Evolutionary conservation across 2,329 filamentous ascomycete genomes (phyloP), one percentile per base, ranked within the genome.

Genomic region (Microthyrium microscopicum): DNA sequence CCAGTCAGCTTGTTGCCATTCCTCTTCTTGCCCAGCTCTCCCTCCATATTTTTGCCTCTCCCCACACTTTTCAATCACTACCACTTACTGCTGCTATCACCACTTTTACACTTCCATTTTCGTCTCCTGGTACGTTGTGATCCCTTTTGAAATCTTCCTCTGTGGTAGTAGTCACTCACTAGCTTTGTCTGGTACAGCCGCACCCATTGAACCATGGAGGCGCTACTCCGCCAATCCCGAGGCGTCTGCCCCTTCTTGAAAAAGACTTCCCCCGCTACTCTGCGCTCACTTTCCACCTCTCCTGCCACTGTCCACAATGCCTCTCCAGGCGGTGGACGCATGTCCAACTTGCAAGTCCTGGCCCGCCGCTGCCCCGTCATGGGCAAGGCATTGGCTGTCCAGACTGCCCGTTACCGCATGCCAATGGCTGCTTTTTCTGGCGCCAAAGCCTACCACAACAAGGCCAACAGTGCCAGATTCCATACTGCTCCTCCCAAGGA

Each of bases 171-270:
- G n/a, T n/a, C n/a, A n/a, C n/a, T n/a, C n/a, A n/a, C n/a, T n/a
- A n/a, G n/a, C n/a, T n/a, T n/a, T n/a, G n/a, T n/a, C n/a, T n/a
- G n/a, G 19, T 22, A 18, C 31, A 17, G 13, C 7, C 3, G 12
- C 44, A 44, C 47, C 39, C 43, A 50, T n/a, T n/a, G n/a, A n/a
- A 27, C 36, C 41, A 98, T 98, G 89, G 89, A 98, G 68, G 71
- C 81, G 49, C 75, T 94, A 48, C 74, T 95, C 50, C 83, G 83
- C 57, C 85, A 95, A 61, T 94, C 85, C 55, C 84, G 85, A 68
- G 74, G 80, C 54, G 79, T 98, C 76, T 98, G 89, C 62, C 89
- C 89, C 36, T 98, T 98, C 62, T 67, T 98, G 58, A 87, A 85
- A 67, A 82, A 85, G 61, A 87, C 89, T 22, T 87, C 85, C 24